phyloP scores from a whole-genome alignment of 2,329 filamentous ascomycete species.

The Fusarium sp. region DNA sequence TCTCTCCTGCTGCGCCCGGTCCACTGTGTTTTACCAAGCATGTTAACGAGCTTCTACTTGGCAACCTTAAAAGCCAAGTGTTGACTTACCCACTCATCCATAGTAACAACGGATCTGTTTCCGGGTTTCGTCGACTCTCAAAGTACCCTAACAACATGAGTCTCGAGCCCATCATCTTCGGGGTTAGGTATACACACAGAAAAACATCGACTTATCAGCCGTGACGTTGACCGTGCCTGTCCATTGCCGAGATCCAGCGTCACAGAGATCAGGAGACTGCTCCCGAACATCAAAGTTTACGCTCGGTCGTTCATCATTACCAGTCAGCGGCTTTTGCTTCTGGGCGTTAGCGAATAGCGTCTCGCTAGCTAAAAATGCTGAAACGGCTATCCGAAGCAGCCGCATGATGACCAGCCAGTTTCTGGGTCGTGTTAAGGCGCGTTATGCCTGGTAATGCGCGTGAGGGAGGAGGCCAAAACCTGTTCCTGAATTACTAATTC shows the following conservation, averaged over 20 bases:
- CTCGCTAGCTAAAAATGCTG: neutral
- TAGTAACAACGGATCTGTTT: slow-evolving; percentile 24
- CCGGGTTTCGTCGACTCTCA: slow-evolving; percentile 20
- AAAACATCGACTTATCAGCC: neutral
- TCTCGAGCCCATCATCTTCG: neutral
- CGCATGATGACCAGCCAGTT: neutral
- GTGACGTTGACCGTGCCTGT: neutral
- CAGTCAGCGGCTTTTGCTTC: neutral
- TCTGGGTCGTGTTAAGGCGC: neutral
- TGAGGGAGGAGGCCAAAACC: neutral
- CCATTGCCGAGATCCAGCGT: neutral
- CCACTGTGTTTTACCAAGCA: neutral
- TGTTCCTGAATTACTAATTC: neutral
- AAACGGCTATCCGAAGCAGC: neutral
- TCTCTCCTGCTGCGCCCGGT: slow-evolving; percentile 20
- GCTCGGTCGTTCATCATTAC: neutral
- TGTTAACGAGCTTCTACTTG: neutral
- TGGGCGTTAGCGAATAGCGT: neutral
- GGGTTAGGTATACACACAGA: neutral
- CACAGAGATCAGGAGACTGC: neutral
- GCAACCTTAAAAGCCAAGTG: neutral
- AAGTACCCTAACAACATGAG: slow-evolving; percentile 25
- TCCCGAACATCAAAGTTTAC: neutral
- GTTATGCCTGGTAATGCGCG: neutral
- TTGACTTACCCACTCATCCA: slow-evolving; percentile 34